phyloP scores from a whole-genome alignment of 176 grass and related monocot genomes.

The Aegilops speltoides region DNA sequence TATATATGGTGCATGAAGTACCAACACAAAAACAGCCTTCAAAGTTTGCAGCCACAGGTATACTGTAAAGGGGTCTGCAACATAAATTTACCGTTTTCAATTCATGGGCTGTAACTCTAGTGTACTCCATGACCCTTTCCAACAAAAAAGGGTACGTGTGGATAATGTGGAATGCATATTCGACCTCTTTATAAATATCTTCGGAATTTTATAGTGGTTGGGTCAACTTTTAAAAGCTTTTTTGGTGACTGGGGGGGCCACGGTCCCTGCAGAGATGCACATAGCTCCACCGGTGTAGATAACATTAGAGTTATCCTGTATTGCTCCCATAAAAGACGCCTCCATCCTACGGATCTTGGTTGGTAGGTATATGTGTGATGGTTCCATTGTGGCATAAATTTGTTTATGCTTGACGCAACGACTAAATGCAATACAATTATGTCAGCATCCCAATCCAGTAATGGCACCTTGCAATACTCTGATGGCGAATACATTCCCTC shows the following conservation, averaged over 20 bases:
- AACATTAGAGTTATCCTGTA: neutral
- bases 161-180: neutral
- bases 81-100: neutral
- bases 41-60: neutral
- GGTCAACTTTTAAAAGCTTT: neutral
- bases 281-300: neutral
- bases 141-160: neutral
- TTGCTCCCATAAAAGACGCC: neutral
- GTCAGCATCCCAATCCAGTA: constrained; percentile 17
- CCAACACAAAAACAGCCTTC: neutral
- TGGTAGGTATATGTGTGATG: neutral
- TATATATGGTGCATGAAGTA: neutral
- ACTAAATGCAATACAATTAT: neutral
- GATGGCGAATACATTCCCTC: constrained; percentile 98
- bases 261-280: too few species aligned
- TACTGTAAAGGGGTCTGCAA: neutral
- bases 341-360: constrained; percentile 17
- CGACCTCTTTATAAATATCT: neutral
- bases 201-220: neutral
- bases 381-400: neutral
- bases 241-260: neutral
- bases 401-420: neutral
- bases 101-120: constrained; percentile 3
- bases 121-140: neutral
- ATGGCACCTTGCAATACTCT: constrained; percentile 88